Percentiles rank a stretch among this genome's conserved stretches.
phyloP scores from a whole-genome alignment of 495 filamentous ascomycete genomes.

The Aspergillus biplanus region DNA sequence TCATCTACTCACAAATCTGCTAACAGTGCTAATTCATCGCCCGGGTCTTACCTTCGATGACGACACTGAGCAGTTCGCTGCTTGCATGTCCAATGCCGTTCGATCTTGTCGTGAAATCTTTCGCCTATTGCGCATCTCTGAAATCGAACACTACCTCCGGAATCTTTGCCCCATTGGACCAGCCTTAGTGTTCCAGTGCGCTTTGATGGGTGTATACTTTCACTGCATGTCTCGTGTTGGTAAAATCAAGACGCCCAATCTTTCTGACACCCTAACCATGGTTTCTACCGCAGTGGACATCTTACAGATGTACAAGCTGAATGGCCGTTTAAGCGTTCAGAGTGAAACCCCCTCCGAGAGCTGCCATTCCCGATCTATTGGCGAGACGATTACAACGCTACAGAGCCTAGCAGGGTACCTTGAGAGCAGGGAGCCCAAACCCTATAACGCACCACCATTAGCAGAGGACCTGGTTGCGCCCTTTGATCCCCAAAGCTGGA shows the following conservation, averaged over 20 bases:
- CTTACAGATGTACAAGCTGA: not conserved
- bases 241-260: not conserved
- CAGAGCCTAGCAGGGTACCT: not conserved
- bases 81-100: not conserved
- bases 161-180: conserved; percentile 2
- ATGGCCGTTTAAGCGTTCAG: not conserved
- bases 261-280: not conserved
- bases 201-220: not conserved
- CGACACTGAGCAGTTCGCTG: not conserved
- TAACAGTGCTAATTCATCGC: not conserved
- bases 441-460: not conserved
- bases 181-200: conserved; percentile 1
- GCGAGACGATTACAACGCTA: not conserved
- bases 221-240: not conserved
- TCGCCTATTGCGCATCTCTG: not conserved
- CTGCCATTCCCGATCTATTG: not conserved
- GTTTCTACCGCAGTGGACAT: not conserved
- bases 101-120: not conserved
- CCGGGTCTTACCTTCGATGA: conserved; percentile 9
- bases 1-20: not conserved
- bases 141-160: not conserved
- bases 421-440: not conserved
- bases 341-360: not conserved
- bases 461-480: not conserved
- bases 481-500: not conserved